Evolutionary conservation across 2,329 filamentous ascomycete species (phyloP).

Genomic region (Stenocarpella maydis): DNA sequence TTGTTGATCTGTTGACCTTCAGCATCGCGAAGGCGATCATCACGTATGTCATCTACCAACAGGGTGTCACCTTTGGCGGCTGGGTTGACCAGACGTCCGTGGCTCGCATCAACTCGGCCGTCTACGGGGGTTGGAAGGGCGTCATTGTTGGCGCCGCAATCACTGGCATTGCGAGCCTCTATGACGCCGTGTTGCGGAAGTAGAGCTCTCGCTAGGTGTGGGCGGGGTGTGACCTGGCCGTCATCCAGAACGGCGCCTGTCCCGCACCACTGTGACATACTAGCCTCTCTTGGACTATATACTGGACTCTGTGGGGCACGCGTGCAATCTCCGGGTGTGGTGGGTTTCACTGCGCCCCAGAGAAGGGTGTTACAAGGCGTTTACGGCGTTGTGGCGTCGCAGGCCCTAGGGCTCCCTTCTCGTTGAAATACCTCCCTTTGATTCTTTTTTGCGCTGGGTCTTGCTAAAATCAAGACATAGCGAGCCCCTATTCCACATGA

Average conservation of each 20-base stretch:
- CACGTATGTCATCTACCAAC: slow-evolving; percentile 81
- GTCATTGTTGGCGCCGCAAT: slow-evolving; percentile 74
- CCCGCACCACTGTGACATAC: neutral
- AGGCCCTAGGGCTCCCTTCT: slow-evolving; percentile 27
- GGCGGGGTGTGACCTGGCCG: neutral
- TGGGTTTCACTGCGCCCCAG: slow-evolving; percentile 9
- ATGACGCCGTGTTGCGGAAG: slow-evolving; percentile 79
- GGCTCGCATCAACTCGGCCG: slow-evolving; percentile 67
- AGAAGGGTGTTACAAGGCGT: slow-evolving; percentile 30
- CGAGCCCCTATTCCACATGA: neutral
- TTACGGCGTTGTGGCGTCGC: slow-evolving; percentile 35
- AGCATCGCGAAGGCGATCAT: slow-evolving; percentile 87
- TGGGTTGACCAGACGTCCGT: slow-evolving; percentile 68
- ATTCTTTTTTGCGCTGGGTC: slow-evolving; percentile 17
- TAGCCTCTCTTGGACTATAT: neutral
- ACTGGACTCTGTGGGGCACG: neutral
- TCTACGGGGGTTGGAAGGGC: slow-evolving; percentile 77
- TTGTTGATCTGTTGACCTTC: slow-evolving; percentile 87
- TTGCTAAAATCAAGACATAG: neutral
- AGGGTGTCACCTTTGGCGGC: slow-evolving; percentile 69
- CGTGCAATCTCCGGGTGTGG: slow-evolving; percentile 3
- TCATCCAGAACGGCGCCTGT: neutral
- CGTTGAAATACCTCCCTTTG: slow-evolving; percentile 31
- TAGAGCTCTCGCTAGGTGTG: slow-evolving; percentile 45
- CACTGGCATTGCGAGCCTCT: slow-evolving; percentile 74